Conservation (phyloP, 768 basidiomycete species). For the Termitomyces titanicus region DNA sequence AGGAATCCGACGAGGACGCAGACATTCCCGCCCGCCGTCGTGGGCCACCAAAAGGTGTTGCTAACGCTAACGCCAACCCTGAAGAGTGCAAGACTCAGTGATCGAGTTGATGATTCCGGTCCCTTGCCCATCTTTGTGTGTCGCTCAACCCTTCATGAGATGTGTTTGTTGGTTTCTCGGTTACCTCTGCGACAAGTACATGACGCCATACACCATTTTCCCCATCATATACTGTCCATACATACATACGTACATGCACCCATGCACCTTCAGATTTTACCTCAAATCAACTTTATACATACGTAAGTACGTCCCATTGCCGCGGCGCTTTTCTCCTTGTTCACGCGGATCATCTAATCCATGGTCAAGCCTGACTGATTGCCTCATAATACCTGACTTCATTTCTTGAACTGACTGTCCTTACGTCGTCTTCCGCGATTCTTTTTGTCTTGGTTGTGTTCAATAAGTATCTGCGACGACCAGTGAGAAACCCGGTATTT, state of each 20-base stretch:
- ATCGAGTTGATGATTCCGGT: background rate
- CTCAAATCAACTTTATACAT: background rate
- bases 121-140: background rate
- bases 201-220: background rate
- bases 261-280: background rate
- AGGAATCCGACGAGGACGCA: constrained; percentile 72
- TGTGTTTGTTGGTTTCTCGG: background rate
- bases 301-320: constrained; percentile 1
- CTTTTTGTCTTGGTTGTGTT: background rate
- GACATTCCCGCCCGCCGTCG: constrained; percentile 60
- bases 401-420: background rate
- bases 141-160: background rate
- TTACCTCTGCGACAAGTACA: background rate
- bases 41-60: constrained; percentile 52
- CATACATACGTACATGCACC: background rate
- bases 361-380: background rate
- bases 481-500: too few species aligned
- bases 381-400: constrained; percentile 1
- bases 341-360: constrained; percentile 5
- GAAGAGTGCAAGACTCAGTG: constrained; percentile 94
- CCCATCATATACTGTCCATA: background rate
- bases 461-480: too few species aligned
- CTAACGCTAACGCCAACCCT: constrained; percentile 54
- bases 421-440: background rate
- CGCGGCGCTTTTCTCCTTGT: constrained; percentile 1